phyloP scores from a whole-genome alignment of 1,284 basidiomycete species.

The Stygiomarasmius scandens region DNA sequence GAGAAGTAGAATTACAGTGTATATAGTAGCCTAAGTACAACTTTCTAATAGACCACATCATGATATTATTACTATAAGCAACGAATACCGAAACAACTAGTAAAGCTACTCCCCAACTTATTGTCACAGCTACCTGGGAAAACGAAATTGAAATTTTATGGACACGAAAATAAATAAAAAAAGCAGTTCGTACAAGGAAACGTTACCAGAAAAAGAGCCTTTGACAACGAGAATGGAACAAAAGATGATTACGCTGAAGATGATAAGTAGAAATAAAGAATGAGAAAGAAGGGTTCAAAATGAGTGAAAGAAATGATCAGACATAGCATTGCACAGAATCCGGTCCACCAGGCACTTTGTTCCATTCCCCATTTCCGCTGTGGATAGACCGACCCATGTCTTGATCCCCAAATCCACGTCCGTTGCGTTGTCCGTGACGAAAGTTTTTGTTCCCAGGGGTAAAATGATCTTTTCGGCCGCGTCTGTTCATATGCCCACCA shows the following conservation, averaged over 20 bases:
- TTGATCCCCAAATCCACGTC: neutral
- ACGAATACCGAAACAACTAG: too few relatives aligned
- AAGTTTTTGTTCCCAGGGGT: slow-evolving; percentile 1
- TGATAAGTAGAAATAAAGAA: neutral
- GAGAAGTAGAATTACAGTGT: slow-evolving; percentile 27
- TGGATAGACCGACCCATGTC: slow-evolving; percentile 1
- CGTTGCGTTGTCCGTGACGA: neutral
- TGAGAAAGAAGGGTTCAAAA: neutral
- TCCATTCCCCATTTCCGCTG: slow-evolving; percentile 25
- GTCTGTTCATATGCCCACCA: slow-evolving; percentile 4
- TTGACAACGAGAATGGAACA: neutral
- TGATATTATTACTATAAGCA: too few relatives aligned
- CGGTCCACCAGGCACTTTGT: slow-evolving; percentile 25
- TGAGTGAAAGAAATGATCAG: neutral
- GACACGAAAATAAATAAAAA: too few relatives aligned
- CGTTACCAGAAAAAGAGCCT: neutral
- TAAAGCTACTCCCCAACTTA: too few relatives aligned
- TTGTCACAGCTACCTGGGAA: too few relatives aligned
- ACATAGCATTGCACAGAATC: neutral
- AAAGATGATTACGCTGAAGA: neutral
- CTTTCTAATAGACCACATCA: neutral
- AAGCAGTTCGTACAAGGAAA: too few relatives aligned
- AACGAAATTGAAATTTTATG: too few relatives aligned
- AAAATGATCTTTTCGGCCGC: slow-evolving; percentile 11
- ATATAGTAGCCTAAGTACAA: neutral